These are phyloP conservation scores for Tillandsia leiboldiana DNA, from an alignment of 176 grass and related monocot species.

Conservation along the genomic window DNA sequence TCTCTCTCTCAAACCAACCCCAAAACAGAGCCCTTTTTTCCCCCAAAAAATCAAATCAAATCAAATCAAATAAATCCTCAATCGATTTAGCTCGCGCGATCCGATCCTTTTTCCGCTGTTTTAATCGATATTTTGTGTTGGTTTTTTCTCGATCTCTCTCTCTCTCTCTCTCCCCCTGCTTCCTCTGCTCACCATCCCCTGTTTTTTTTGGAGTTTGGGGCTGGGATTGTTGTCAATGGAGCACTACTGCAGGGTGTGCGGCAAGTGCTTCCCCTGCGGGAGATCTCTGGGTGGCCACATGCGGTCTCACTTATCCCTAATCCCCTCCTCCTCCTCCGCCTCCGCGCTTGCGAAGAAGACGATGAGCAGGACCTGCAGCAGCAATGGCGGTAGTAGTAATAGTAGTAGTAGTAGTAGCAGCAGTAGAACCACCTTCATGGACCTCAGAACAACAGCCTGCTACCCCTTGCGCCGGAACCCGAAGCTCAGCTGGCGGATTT, in stretches of 20 bases:
- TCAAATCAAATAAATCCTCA: too few species aligned
- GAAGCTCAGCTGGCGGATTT: not conserved
- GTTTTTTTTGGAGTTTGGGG: not conserved
- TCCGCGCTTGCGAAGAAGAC: not conserved
- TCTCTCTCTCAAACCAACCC: not conserved
- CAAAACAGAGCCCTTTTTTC: too few species aligned
- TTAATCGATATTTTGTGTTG: too few species aligned
- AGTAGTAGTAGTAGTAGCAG: slow-evolving; percentile 7
- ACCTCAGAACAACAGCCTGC: not conserved
- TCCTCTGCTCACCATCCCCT: not conserved
- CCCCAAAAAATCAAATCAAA: too few species aligned
- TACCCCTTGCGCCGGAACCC: slow-evolving; percentile 7
- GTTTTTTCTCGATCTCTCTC: not conserved
- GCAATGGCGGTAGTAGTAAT: not conserved
- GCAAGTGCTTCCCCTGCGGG: slow-evolving; percentile 44
- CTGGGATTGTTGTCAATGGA: not conserved
- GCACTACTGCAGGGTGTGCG: slow-evolving; percentile 48
- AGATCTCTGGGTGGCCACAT: slow-evolving; percentile 57
- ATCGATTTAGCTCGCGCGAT: too few species aligned
- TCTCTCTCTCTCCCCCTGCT: not conserved
- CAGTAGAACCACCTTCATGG: not conserved
- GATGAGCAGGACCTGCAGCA: not conserved
- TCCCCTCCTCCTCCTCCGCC: too few species aligned
- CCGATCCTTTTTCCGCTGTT: too few species aligned
- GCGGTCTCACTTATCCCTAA: slow-evolving; percentile 26